phyloP scores from a whole-genome alignment of 2,329 filamentous ascomycete genomes.

The Trichoderma asperellum region DNA sequence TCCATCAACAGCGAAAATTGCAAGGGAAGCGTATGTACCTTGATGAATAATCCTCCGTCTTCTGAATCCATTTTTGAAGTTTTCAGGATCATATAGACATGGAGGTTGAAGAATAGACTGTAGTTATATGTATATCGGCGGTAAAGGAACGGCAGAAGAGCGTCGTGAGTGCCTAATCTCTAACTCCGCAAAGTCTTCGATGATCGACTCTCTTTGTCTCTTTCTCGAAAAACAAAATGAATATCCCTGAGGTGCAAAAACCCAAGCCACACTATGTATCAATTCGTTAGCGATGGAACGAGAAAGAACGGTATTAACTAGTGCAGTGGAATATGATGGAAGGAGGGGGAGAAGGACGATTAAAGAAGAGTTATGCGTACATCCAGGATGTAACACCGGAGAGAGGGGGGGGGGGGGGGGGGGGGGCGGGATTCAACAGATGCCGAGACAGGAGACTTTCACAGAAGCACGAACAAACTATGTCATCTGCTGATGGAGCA shows the following conservation, averaged over 20 bases:
- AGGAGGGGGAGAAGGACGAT: neutral
- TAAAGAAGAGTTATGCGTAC: constrained; percentile 1
- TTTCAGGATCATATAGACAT: constrained; percentile 28
- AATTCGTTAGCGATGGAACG: constrained; percentile 19
- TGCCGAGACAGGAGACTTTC: constrained; percentile 12
- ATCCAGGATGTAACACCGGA: constrained; percentile 18
- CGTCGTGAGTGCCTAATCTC: constrained; percentile 1
- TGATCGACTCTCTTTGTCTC: neutral
- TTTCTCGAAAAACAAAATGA: neutral
- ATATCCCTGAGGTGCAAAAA: constrained; percentile 2
- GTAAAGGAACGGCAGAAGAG: constrained; percentile 26
- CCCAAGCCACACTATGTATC: constrained; percentile 11
- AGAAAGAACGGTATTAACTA: neutral
- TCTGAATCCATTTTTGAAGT: constrained; percentile 71
- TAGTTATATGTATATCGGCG: constrained; percentile 10
- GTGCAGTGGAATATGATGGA: neutral
- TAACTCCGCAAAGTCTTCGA: neutral
- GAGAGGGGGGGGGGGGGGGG: neutral
- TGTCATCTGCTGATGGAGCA: constrained; percentile 2
- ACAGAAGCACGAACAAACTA: constrained; percentile 5
- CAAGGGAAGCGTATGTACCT: constrained; percentile 56
- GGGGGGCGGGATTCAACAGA: neutral
- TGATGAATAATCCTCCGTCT: constrained; percentile 88
- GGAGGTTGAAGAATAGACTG: constrained; percentile 6
- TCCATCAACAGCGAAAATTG: neutral